Base-by-base conservation (phyloP, 2,329 filamentous ascomycete species). In the Monascus ruber region DNA sequence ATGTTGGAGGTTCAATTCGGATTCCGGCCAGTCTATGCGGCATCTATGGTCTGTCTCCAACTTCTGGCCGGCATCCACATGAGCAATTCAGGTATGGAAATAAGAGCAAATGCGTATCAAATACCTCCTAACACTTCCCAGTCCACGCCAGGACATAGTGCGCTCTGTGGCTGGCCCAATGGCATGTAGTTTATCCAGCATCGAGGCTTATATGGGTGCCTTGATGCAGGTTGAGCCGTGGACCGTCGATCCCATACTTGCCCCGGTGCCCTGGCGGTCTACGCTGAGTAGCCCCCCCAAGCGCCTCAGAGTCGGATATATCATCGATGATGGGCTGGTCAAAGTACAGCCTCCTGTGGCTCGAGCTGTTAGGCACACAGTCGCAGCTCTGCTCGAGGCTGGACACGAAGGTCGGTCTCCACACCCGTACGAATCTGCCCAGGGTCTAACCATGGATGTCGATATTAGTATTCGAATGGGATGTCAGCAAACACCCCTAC, bases 1-100 rank as follows among this genome's bases (percentile, higher is more conserved):
- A 62, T 42, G 53, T 61, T 38, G 58, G 41, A 26, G 57, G 57
- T 1, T 58, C 55, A 1, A 53, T 61, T 33, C 58, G 59, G 2
- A 57, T 58, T 17, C 59, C 59, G 0, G 44, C 56, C 6, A 37
- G 58, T 4, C 58, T 51, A 35, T 54, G 51, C 37, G 57, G 57
- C 1, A 47, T 51, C 2, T 55, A 55, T 34, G 57, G 56, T 5
- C 55, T 60, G 41, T 59, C 58, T 33, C 55, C 58, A 4, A 55
- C 50, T 9, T 36, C 40, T 1, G 43, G 42, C n/a, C 51, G 54
- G 1, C 44, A 59, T 1, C 54, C 56, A 0, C 17, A 17, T 17
- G 17, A 17, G 17, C 17, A 17, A 17, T 17, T 17, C 17, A 17
- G 7, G 5, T 55, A 50, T 36, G 48, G 43, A 4, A 54, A 55